Base-by-base conservation (phyloP, 257 asterid genomes). In the Fraxinus quadrangulata region DNA sequence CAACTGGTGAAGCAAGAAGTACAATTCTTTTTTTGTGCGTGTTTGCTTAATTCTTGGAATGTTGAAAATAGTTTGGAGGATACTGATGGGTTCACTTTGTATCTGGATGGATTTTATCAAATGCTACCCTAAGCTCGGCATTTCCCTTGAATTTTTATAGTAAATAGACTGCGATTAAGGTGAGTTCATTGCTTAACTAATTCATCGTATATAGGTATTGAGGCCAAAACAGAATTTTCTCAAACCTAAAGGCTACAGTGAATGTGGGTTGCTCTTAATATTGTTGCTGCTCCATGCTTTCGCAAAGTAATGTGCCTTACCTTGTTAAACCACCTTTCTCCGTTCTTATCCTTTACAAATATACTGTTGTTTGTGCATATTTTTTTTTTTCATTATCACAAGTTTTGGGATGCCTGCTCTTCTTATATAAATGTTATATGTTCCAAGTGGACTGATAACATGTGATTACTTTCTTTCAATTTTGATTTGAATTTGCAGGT, bases 401-500 rank as follows among this genome's bases (percentile, higher is more conserved):
- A 59, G 23, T 5, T 4, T 54, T 54, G 65, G 3, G 65, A 54
- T 51, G 9, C 19, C 65, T 54, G 9, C 23, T 4, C 2, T 54
- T 54, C 49, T 42, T 42, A 54, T 54, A 54, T 31, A 31, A 54
- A 54, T 54, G 65, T 59, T n/a, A 9, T 21, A 23, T 19, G 26
- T 19, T 56, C 24, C 66, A 19, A 19, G 9, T n/a, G 28, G 26
- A 59, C 67, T 61, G 72, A 37, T 7, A 37, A 37, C 42, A 36
- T 5, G 37, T 73, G 67, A 75, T n/a, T 49, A 14, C 11, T 28
- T 37, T 63, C 23, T 33, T 67, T 23, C 49, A 59, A 34, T 28
- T 63, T 33, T 40, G 45, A 47, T 21, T 77, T 30, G 54, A 54
- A 39, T 33, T 73, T 84, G 78, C 81, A 87, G 88, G 79, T 83